Base-by-base conservation (phyloP, 768 basidiomycete genomes). In the Naematelia encephala region DNA sequence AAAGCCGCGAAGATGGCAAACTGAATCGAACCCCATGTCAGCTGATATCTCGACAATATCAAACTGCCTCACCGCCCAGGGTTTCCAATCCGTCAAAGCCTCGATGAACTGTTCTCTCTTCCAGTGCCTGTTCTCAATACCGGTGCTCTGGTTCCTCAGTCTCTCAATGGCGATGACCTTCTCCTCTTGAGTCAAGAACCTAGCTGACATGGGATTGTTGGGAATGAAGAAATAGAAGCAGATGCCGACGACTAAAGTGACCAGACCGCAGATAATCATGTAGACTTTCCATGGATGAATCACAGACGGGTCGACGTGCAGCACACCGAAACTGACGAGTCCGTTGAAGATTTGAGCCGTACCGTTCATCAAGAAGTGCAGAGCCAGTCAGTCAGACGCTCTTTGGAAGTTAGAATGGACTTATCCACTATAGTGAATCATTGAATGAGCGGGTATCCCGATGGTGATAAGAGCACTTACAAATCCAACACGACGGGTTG, bases 321-420 rank as follows among this genome's bases (percentile, higher is more conserved):
- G 64, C 57, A 72, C 60, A 50, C 52, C 70, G 59, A 64, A 72
- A 16, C 59, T 52, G 12, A 72, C 51, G 21, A 66, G 60, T 2
- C 70, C 67, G 45, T 71, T 69, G 54, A 72, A 51, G 79, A 34
- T 63, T 39, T 56, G 53, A 14, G 61, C 61, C 22, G 34, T 34
- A 4, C 26, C 29, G 57, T 63, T 63, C 46, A 59, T 76, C 75
- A 28, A 79, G 79, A 47, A 80, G 78, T 39, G 69, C 14, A n/a
- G n/a, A n/a, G n/a, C n/a, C n/a, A n/a, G n/a, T n/a, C n/a, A n/a
- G n/a, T n/a, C n/a, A n/a, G n/a, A n/a, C n/a, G n/a, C n/a, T n/a
- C n/a, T n/a, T n/a, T n/a, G n/a, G n/a, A n/a, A n/a, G n/a, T n/a
- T n/a, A n/a, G n/a, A n/a, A n/a, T n/a, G n/a, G n/a, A n/a, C n/a